phyloP scores from a whole-genome alignment of 805 yeast genomes.

The Ogataea philodendri region DNA sequence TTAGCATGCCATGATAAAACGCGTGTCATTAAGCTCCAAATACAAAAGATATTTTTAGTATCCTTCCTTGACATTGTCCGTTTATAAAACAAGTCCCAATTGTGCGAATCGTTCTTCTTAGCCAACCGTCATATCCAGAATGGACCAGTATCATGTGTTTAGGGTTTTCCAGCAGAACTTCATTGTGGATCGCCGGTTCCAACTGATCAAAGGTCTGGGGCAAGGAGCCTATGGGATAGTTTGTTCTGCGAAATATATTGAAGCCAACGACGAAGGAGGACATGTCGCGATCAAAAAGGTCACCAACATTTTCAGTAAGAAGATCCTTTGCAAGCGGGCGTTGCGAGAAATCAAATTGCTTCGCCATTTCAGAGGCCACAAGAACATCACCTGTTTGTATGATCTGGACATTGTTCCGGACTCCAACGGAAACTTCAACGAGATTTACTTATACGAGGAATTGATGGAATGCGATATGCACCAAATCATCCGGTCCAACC shows the following conservation, averaged over 20 bases:
- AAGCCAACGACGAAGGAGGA: constrained; percentile 71
- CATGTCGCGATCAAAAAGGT: constrained; percentile 94
- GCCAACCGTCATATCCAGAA: constrained; percentile 3
- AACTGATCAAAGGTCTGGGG: constrained; percentile 88
- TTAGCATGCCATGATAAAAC: constrained; percentile 7
- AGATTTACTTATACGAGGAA: constrained; percentile 90
- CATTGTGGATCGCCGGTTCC: constrained; percentile 83
- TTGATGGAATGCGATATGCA: constrained; percentile 99
- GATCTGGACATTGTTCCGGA: constrained; percentile 89
- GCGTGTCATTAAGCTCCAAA: constrained; percentile 9
- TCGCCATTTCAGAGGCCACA: constrained; percentile 93
- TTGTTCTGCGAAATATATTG: constrained; percentile 84
- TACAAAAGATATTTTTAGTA: constrained; percentile 11
- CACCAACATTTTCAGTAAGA: constrained; percentile 89
- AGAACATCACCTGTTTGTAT: constrained; percentile 91
- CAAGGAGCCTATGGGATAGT: constrained; percentile 98
- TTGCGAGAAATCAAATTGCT: constrained; percentile 85
- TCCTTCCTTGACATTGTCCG: constrained; percentile 4
- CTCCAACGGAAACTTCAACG: constrained; percentile 71
- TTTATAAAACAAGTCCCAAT: constrained; percentile 4
- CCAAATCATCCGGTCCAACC: constrained; percentile 92
- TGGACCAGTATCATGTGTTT: constrained; percentile 33
- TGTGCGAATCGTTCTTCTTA: background rate
- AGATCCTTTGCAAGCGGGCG: constrained; percentile 88
- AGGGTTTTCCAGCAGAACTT: constrained; percentile 86